Conservation (phyloP, 305 asterid species). For the Fraxinus velutina region DNA sequence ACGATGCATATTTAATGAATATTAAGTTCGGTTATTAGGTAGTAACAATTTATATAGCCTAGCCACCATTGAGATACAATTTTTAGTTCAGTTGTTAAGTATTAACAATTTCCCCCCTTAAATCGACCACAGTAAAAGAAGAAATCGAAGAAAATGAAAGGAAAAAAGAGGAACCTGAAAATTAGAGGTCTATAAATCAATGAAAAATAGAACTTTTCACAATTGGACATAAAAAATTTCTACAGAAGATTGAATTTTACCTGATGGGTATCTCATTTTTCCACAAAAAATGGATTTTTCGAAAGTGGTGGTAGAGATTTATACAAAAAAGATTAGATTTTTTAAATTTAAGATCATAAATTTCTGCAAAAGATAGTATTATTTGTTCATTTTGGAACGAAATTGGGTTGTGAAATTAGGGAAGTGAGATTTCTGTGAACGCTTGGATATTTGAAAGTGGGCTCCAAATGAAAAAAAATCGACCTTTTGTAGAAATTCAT, state of each 20-base stretch:
- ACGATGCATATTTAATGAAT: too few species aligned
- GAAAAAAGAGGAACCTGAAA: too few species aligned
- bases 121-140: too few species aligned
- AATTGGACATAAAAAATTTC: neutral
- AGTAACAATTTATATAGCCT: too few species aligned
- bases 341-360: neutral
- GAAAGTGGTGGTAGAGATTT: constrained; percentile 21
- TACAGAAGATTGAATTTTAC: constrained; percentile 12
- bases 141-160: too few species aligned
- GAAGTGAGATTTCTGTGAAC: neutral
- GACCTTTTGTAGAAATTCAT: neutral
- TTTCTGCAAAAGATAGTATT: neutral
- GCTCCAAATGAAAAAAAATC: constrained; percentile 24
- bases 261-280: constrained; percentile 7
- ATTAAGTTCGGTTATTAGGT: too few species aligned
- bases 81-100: too few species aligned
- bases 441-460: neutral
- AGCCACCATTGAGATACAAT: too few species aligned
- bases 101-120: too few species aligned
- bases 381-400: neutral
- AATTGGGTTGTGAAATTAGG: neutral
- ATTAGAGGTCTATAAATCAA: neutral
- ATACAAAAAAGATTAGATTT: constrained; percentile 12
- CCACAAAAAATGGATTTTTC: neutral
- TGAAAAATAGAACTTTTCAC: too few species aligned